Percentiles rank a stretch among this genome's conserved stretches.
phyloP scores from a whole-genome alignment of 192 early-diverging fungal genomes.

The Dissophora globulifera region DNA sequence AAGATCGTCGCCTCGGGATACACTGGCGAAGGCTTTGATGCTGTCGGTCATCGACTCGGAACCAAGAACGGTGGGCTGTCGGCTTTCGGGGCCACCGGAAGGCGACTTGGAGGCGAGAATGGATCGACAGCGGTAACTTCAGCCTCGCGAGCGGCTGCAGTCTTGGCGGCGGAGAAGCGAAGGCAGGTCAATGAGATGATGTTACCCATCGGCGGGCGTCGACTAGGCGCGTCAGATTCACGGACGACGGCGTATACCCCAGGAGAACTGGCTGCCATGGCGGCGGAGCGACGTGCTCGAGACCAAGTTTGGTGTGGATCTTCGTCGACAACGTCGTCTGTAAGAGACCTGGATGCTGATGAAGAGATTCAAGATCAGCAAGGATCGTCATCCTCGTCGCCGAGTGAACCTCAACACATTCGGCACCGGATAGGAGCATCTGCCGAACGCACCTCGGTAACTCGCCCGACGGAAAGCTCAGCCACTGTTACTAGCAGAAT shows the following conservation, averaged over 20 bases:
- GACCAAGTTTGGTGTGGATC: constrained; percentile 80
- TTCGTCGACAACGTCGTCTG: too few relatives aligned
- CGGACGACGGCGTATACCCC: too few relatives aligned
- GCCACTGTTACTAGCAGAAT: too few relatives aligned
- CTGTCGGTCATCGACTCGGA: constrained; percentile 62
- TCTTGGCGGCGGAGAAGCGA: constrained; percentile 68
- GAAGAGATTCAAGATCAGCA: too few relatives aligned
- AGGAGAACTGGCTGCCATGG: constrained; percentile 69
- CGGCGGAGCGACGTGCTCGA: constrained; percentile 71
- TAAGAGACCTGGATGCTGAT: too few relatives aligned
- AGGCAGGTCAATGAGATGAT: constrained; percentile 61
- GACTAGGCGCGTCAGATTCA: too few relatives aligned
- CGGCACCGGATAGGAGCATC: too few relatives aligned
- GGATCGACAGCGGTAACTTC: neutral
- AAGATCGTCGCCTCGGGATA: constrained; percentile 56
- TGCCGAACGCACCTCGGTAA: too few relatives aligned
- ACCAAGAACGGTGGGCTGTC: constrained; percentile 16
- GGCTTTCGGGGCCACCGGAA: neutral
- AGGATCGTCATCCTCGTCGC: too few relatives aligned
- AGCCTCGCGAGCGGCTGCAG: constrained; percentile 49
- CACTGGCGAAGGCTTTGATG: constrained; percentile 67
- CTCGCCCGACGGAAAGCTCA: too few relatives aligned
- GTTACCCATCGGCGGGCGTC: constrained; percentile 65
- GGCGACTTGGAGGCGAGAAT: neutral
- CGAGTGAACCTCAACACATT: too few relatives aligned